Conservation (phyloP, 2,329 filamentous ascomycete species). For the Plectosphaerella sp. region DNA sequence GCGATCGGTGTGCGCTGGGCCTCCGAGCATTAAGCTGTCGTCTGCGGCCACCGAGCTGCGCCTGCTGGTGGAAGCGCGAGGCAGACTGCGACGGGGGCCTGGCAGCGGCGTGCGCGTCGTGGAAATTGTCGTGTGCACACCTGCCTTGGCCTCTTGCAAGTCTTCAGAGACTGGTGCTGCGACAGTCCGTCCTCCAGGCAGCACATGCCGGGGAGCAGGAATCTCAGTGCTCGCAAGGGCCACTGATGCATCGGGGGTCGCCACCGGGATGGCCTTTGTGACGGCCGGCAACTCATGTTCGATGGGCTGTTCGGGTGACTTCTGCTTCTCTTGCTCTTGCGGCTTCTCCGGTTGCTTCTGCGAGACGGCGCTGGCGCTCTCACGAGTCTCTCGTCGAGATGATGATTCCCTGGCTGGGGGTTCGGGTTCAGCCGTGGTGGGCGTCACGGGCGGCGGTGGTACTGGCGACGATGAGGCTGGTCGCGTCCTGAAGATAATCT, state of each 20-base stretch:
- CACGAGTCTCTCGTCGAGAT: not conserved
- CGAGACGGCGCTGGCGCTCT: not conserved
- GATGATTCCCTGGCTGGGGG: slow-evolving; percentile 5
- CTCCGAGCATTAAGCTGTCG: too few relatives aligned
- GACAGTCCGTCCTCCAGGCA: slow-evolving; percentile 5
- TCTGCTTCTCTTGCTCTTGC: slow-evolving; percentile 1
- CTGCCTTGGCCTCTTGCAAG: slow-evolving; percentile 6
- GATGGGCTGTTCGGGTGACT: too few relatives aligned
- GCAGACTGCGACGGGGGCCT: slow-evolving; percentile 8
- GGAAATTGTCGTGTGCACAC: not conserved
- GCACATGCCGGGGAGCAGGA: slow-evolving; percentile 1
- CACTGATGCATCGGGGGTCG: not conserved
- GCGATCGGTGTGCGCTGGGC: too few relatives aligned
- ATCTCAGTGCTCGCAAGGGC: slow-evolving; percentile 4
- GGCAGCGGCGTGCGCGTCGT: slow-evolving; percentile 6
- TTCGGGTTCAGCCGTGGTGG: slow-evolving; percentile 14
- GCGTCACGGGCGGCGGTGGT: slow-evolving; percentile 15
- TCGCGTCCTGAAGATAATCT: slow-evolving; percentile 31
- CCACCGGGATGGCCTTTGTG: too few relatives aligned
- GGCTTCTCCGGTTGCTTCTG: not conserved
- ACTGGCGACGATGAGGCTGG: slow-evolving; percentile 7
- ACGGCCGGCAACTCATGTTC: too few relatives aligned
- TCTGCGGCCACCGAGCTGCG: slow-evolving; percentile 4
- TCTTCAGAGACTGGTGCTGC: slow-evolving; percentile 11
- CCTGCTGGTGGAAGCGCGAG: slow-evolving; percentile 8